Evolutionary conservation across 176 grass and related monocot species (phyloP).

Genomic region (Melocanna baccifera): DNA sequence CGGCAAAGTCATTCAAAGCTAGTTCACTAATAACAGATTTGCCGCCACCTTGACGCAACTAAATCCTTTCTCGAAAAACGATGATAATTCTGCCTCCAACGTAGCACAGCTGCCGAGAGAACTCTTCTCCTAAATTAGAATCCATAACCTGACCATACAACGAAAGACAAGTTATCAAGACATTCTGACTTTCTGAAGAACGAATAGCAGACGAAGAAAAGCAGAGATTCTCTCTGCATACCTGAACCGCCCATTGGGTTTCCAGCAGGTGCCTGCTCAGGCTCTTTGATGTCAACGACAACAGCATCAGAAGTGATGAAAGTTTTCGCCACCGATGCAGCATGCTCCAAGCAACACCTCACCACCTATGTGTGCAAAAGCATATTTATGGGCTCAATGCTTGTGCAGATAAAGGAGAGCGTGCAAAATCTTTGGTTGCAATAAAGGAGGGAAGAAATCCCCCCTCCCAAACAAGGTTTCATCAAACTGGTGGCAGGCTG

Average conservation of each 20-base stretch:
- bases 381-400: neutral
- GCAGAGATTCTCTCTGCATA: neutral
- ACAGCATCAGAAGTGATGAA: slow-evolving; percentile 90
- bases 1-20: neutral
- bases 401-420: neutral
- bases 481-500: neutral
- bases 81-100: neutral
- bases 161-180: neutral
- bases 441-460: neutral
- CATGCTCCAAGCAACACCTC: slow-evolving; percentile 93
- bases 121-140: slow-evolving; percentile 32
- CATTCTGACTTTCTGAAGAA: neutral
- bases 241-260: slow-evolving; percentile 88
- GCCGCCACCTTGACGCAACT: neutral
- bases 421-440: neutral
- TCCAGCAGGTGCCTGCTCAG: slow-evolving; percentile 49
- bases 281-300: slow-evolving; percentile 76
- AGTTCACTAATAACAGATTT: neutral
- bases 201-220: neutral
- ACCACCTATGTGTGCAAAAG: slow-evolving; percentile 57
- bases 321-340: slow-evolving; percentile 74
- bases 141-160: slow-evolving; percentile 48
- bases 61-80: neutral
- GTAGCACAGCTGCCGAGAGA: neutral
- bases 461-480: neutral